Evolutionary conservation across 2,329 filamentous ascomycete genomes (phyloP).

Genomic region (Ceratocystis eucalypticola): DNA sequence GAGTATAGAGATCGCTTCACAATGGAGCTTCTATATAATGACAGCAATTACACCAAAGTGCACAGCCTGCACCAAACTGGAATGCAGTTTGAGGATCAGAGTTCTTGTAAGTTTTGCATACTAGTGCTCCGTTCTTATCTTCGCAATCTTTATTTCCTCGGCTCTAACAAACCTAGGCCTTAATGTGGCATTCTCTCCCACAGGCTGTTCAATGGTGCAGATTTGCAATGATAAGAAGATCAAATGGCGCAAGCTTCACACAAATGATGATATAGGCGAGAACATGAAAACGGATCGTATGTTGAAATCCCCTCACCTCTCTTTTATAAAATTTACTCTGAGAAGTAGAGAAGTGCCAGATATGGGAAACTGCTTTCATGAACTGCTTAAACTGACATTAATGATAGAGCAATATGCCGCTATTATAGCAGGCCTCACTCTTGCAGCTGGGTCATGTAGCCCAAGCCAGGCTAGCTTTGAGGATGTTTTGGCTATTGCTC

Average conservation of each 20-base stretch:
- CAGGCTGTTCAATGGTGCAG: slow-evolving; percentile 44
- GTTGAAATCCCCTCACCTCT: neutral
- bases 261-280: slow-evolving; percentile 35
- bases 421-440: slow-evolving; percentile 47
- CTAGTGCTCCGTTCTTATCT: neutral
- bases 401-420: slow-evolving; percentile 39
- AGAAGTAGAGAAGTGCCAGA: too few relatives aligned
- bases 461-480: slow-evolving; percentile 44
- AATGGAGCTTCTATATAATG: slow-evolving; percentile 53
- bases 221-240: slow-evolving; percentile 45
- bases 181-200: slow-evolving; percentile 48
- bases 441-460: slow-evolving; percentile 36
- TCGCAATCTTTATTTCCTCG: neutral
- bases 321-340: too few relatives aligned
- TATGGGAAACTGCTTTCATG: neutral
- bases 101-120: slow-evolving; percentile 39
- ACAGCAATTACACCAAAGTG: slow-evolving; percentile 51
- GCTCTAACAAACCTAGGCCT: slow-evolving; percentile 31
- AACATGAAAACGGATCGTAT: slow-evolving; percentile 16
- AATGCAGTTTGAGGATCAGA: slow-evolving; percentile 53
- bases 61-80: slow-evolving; percentile 62
- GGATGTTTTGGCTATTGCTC: slow-evolving; percentile 58
- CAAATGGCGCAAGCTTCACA: slow-evolving; percentile 44
- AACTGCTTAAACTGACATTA: neutral
- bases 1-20: slow-evolving; percentile 66